Conservation (phyloP, 768 basidiomycete species). For the Leucogyrophana mollusca region DNA sequence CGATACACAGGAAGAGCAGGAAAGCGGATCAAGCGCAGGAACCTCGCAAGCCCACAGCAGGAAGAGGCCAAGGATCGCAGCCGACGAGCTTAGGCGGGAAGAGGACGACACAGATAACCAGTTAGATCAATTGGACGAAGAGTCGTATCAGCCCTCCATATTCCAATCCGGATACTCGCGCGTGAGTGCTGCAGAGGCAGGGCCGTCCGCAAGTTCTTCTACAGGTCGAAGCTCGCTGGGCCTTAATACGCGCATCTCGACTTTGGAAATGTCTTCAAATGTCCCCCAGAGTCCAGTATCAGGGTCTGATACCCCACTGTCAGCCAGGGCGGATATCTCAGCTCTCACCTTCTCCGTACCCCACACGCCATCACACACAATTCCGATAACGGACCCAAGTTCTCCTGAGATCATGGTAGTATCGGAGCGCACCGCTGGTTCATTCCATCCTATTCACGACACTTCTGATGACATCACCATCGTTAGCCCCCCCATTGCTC, state of each 20-base stretch:
- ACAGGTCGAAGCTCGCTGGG: too few species aligned
- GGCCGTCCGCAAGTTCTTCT: too few species aligned
- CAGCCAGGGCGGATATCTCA: too few species aligned
- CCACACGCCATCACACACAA: background rate
- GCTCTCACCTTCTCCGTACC: too few species aligned
- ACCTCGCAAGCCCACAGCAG: background rate
- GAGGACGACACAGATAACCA: slow-evolving; percentile 2
- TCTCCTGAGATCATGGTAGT: background rate
- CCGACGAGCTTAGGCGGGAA: slow-evolving; percentile 11
- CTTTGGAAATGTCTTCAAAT: slow-evolving; percentile 16
- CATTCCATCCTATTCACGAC: background rate
- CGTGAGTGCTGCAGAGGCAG: too few species aligned
- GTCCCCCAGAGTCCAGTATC: too few species aligned
- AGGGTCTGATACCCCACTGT: too few species aligned
- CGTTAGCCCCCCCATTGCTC: background rate
- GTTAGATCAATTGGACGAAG: background rate
- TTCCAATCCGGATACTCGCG: background rate
- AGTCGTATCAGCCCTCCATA: background rate
- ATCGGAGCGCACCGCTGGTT: background rate
- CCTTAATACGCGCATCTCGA: slow-evolving; percentile 13
- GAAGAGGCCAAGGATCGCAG: slow-evolving; percentile 2
- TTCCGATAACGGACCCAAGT: background rate
- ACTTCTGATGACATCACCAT: slow-evolving; percentile 1
- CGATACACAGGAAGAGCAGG: background rate
- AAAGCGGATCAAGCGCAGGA: background rate